Base-by-base conservation (phyloP, 805 yeast genomes). In the Candida berthetii region DNA sequence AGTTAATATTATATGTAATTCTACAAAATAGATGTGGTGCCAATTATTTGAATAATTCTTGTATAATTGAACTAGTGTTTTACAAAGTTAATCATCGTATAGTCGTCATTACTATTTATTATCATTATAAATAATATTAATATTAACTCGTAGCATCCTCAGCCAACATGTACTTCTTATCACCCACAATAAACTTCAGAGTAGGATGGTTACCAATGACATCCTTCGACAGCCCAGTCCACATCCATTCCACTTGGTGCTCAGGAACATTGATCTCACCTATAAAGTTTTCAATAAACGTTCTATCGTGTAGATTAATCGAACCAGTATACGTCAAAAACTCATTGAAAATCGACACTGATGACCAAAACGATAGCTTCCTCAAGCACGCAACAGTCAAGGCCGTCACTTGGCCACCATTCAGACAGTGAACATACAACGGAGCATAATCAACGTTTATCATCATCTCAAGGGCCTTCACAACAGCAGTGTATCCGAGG, bases 331-430 rank as follows among this genome's bases (percentile, higher is more conserved):
- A 90, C 42, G 80, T 77, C 34, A 84, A 72, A 53, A 85, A 90
- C 62, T 91, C 99, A 48, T 82, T 86, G 52, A 85, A 78, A 13
- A 91, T 89, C 1, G 96, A 82, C 3, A 88, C 86, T 7, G 85
- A 75, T 9, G 93, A 82, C 99, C 99, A 93, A 50, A 83, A 78
- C 20, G 87, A 84, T 16, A 85, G 64, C 50, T 85, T 85, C 29
- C 99, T 64, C 31, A 89, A 64, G 57, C 97, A 89, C 4, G 96
- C 98, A 19, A 91, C 74, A 1, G 87, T 78, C 36, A 93, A 66
- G 19, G 91, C 78, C 0, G 96, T 86, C 2, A 86, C 83, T 48
- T 87, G 89, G 9, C 95, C 89, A 0, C 97, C 98, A 55, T 88
- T 90, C 20, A 81, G 65, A 60, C 98, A 91, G 61, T 91, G 96